Percentiles rank a stretch among this genome's conserved stretches.
phyloP scores from a whole-genome alignment of 495 filamentous ascomycete genomes.

The Lindgomyces ingoldianus region DNA sequence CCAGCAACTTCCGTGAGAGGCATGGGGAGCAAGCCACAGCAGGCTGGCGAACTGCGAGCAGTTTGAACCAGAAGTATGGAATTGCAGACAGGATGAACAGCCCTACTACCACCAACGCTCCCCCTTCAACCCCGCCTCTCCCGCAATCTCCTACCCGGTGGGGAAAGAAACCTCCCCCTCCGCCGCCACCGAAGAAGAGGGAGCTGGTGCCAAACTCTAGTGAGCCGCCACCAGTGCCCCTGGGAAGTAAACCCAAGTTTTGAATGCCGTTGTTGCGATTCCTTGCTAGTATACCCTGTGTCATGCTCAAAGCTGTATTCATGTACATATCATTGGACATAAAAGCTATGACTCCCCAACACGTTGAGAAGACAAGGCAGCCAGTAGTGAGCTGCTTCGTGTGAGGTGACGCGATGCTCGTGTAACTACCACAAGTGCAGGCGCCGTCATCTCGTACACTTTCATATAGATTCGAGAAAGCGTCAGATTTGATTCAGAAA shows the following conservation, averaged over 20 bases:
- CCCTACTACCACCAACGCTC: too few relatives aligned
- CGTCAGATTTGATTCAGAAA: too few relatives aligned
- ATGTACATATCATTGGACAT: background rate
- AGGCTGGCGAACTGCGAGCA: constrained; percentile 62
- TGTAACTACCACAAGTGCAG: too few relatives aligned
- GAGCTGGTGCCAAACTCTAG: constrained; percentile 23
- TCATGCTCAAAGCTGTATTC: background rate
- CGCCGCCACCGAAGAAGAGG: constrained; percentile 67
- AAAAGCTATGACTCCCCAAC: background rate
- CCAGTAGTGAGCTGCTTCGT: too few relatives aligned
- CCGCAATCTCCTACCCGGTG: constrained; percentile 19
- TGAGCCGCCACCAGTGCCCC: constrained; percentile 55
- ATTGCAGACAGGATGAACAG: constrained; percentile 40
- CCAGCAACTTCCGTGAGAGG: constrained; percentile 70
- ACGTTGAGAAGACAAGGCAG: too few relatives aligned
- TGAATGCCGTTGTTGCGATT: constrained; percentile 4
- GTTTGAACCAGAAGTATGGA: constrained; percentile 57
- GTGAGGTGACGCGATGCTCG: too few relatives aligned
- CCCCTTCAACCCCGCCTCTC: constrained; percentile 11
- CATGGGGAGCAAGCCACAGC: constrained; percentile 71
- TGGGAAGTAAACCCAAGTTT: constrained; percentile 43
- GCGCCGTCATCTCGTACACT: too few relatives aligned
- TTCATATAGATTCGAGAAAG: too few relatives aligned
- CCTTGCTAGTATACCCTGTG: background rate
- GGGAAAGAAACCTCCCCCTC: constrained; percentile 66